Percentiles rank a stretch among this genome's conserved stretches.
phyloP scores from a whole-genome alignment of 306 rosid genomes.

The Trichosanthes cucumerina region DNA sequence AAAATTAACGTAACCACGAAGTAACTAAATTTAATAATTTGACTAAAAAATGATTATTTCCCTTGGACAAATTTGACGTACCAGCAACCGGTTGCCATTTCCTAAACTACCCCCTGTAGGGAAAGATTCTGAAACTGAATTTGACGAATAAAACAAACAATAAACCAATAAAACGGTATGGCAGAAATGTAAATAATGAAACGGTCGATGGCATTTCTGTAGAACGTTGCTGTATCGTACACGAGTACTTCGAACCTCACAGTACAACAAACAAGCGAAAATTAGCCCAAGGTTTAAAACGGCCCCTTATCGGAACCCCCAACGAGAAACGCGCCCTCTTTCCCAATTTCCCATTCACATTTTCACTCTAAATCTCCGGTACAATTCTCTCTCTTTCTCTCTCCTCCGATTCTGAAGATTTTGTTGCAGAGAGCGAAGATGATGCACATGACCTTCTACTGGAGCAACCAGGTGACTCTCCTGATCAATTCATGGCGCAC shows the following conservation, averaged over 20 bases:
- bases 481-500: slow-evolving; percentile 72
- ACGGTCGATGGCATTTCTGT: background rate
- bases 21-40: too few relatives aligned
- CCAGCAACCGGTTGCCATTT: background rate
- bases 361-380: background rate
- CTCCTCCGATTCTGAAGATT: background rate
- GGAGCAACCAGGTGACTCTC: slow-evolving; percentile 66
- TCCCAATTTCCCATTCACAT: background rate
- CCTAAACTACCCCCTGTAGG: background rate
- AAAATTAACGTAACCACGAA: too few relatives aligned
- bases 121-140: background rate
- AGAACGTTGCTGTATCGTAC: background rate
- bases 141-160: background rate
- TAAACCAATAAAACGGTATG: background rate
- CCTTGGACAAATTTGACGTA: background rate
- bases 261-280: background rate
- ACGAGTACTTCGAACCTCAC: background rate
- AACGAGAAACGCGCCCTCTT: background rate
- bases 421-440: slow-evolving; percentile 31
- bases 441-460: slow-evolving; percentile 99
- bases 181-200: background rate
- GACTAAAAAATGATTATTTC: too few relatives aligned
- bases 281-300: background rate
- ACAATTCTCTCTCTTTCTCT: background rate
- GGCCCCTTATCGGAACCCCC: background rate